Base-by-base conservation (phyloP, 2,329 filamentous ascomycete species). In the Epichloe uncinata region DNA sequence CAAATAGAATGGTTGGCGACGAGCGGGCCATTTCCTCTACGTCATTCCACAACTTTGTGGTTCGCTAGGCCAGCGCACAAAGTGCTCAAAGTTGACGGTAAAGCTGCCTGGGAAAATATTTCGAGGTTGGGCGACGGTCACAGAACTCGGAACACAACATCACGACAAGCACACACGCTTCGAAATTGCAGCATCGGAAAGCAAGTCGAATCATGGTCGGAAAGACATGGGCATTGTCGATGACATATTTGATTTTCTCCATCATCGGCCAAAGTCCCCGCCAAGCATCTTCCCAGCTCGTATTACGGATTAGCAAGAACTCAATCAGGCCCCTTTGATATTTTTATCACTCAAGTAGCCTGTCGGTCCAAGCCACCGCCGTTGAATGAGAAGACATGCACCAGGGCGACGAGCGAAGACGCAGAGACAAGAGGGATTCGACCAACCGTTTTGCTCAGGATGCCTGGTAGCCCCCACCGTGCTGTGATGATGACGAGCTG, bases 1-100 rank as follows among this genome's bases (percentile, higher is more conserved):
- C 30, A 9, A 45, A 9, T 18, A 44, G 35, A 34, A 43, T 47
- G 49, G 45, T 41, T 26, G 45, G 34, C 26, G 48, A 50, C 42
- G 36, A 50, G 48, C 41, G 43, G 48, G 43, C 33, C 42, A 22
- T 40, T 33, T n/a, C 13, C 6, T 40, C 6, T 4, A 34, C 11
- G 16, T 33, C 6, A 30, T 13, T n/a, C 40, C 16, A 41, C 3
- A 22, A 22, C 16, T 13, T 37, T 13, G 35, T 37, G 35, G 3
- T 13, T 5, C 13, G 12, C 35, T 37, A n/a, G 13, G 35, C 15
- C 35, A 13, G 18, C 18, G 12, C 16, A 3, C 37, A 36, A 6
- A 35, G 40, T 33, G 15, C 22, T 34, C 43, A 41, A 44, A 46
- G 12, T 16, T n/a, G 26, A 40, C 46, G 46, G 38, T 38, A 42